These are phyloP conservation scores for Aspergillus clavatus DNA, from an alignment of 2,329 filamentous ascomycete species.

Conservation along the genomic window DNA sequence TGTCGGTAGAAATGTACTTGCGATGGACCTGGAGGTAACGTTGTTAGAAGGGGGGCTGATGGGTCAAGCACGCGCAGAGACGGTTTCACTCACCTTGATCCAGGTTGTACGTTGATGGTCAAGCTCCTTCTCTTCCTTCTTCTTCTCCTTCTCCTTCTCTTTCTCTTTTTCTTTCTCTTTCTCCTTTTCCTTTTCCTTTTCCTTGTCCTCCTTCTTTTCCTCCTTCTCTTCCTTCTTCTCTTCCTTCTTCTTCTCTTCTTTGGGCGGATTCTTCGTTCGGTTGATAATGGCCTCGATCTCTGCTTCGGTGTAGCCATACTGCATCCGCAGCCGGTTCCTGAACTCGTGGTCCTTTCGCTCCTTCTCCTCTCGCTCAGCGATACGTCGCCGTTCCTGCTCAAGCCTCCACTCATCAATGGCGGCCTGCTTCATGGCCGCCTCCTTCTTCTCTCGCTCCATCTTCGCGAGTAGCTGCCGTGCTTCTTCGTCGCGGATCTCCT, in stretches of 20 bases:
- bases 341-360: conserved; percentile 30
- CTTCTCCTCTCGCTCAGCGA: conserved; percentile 30
- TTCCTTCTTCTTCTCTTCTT: conserved; percentile 23
- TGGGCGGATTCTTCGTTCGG: conserved; percentile 36
- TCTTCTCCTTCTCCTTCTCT: conserved; percentile 17
- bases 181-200: conserved; percentile 29
- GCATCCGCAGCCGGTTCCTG: conserved; percentile 34
- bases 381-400: conserved; percentile 25
- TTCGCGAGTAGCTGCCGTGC: conserved; percentile 33
- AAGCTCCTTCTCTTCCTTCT: conserved; percentile 21
- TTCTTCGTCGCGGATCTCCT: conserved; percentile 43
- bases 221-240: conserved; percentile 28
- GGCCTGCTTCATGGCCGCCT: conserved; percentile 39
- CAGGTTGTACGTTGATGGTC: conserved; percentile 32
- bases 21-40: conserved; percentile 39
- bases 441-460: conserved; percentile 28
- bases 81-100: conserved; percentile 37
- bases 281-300: conserved; percentile 41
- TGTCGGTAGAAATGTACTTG: conserved; percentile 44
- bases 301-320: conserved; percentile 39
- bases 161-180: conserved; percentile 31
- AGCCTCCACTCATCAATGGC: conserved; percentile 35
- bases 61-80: not conserved
- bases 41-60: conserved; percentile 1
- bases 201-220: conserved; percentile 34